Evolutionary conservation across 148 eudicot species (phyloP).

Genomic region (Arctostaphylos glauca): DNA sequence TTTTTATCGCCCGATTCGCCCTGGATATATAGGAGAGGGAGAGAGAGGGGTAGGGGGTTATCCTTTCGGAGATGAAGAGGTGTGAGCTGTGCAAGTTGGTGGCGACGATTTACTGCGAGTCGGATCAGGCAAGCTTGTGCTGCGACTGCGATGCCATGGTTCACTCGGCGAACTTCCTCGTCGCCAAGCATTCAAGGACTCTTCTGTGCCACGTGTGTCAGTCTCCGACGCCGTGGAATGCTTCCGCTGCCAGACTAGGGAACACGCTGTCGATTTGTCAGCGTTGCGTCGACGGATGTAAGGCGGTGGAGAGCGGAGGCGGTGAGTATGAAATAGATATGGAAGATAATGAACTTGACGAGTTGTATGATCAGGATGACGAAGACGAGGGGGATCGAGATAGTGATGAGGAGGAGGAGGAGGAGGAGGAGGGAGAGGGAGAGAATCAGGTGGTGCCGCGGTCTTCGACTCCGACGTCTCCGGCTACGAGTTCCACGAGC

Average conservation of each 20-base stretch:
- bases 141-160: slow-evolving; percentile 58
- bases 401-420: not conserved
- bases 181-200: slow-evolving; percentile 42
- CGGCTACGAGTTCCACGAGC: slow-evolving; percentile 23
- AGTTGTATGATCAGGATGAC: slow-evolving; percentile 1
- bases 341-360: not conserved
- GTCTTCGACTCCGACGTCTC: not conserved
- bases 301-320: not conserved
- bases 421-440: not conserved
- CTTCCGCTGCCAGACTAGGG: slow-evolving; percentile 33
- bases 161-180: slow-evolving; percentile 60
- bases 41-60: not conserved
- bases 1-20: not conserved
- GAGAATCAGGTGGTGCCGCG: slow-evolving; percentile 49
- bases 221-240: slow-evolving; percentile 47
- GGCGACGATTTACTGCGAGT: slow-evolving; percentile 49
- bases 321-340: slow-evolving; percentile 7
- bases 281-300: slow-evolving; percentile 17
- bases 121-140: slow-evolving; percentile 54
- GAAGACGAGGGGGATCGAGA: not conserved
- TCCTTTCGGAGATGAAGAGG: slow-evolving; percentile 27
- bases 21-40: too few species aligned
- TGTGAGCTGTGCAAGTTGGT: slow-evolving; percentile 45
- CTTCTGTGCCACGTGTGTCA: slow-evolving; percentile 47
- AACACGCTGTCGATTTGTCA: slow-evolving; percentile 35